Conservation (phyloP, 2,329 filamentous ascomycete genomes). For the Grosmannia huntii region DNA sequence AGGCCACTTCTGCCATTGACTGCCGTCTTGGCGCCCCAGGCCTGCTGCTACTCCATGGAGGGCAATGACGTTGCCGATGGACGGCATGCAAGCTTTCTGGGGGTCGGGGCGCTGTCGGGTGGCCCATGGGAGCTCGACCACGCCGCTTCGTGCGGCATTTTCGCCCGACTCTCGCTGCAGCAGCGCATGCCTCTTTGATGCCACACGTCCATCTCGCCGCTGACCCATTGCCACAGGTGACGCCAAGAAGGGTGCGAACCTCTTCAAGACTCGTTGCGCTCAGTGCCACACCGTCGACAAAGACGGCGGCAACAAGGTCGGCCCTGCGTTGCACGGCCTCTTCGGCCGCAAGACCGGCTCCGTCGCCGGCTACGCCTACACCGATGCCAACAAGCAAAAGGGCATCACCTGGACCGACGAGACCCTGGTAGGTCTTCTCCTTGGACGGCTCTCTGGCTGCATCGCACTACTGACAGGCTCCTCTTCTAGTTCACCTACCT, state of each 20-base stretch:
- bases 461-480: constrained; percentile 2
- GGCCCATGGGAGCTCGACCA: not conserved
- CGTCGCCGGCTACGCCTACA: constrained; percentile 91
- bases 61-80: not conserved
- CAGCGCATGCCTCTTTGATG: not conserved
- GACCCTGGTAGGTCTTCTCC: constrained; percentile 52
- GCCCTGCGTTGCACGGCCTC: constrained; percentile 90
- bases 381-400: constrained; percentile 98
- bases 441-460: not conserved
- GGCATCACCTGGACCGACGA: constrained; percentile 78
- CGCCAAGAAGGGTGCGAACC: constrained; percentile 88
- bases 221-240: constrained; percentile 50
- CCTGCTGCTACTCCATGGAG: not conserved
- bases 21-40: not conserved
- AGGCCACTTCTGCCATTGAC: not conserved
- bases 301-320: constrained; percentile 93
- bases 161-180: not conserved
- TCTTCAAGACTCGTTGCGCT: constrained; percentile 98
- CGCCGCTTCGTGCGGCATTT: not conserved
- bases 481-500: constrained; percentile 75
- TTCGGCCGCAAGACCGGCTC: constrained; percentile 92
- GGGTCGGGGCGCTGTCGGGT: not conserved
- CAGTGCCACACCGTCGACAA: constrained; percentile 96
- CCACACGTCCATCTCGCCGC: not conserved
- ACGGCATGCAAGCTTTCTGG: not conserved